Evolutionary conservation across 2,329 filamentous ascomycete genomes (phyloP).

Genomic region (Verticillium longisporum): DNA sequence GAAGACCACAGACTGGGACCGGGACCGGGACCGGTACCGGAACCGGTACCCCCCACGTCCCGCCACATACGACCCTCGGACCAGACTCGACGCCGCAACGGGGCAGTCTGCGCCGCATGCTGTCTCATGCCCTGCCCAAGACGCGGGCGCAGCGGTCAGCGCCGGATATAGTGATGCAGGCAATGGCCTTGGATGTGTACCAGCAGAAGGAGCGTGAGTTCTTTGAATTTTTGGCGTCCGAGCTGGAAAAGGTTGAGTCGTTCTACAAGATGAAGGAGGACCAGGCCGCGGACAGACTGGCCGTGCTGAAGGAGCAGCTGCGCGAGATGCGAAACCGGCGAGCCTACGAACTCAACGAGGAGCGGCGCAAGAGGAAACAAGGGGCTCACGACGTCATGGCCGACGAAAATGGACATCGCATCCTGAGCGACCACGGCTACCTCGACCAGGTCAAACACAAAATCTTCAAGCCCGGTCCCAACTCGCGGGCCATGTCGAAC

Average conservation of each 20-base stretch:
- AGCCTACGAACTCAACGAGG: conserved; percentile 58
- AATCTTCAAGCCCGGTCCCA: conserved; percentile 50
- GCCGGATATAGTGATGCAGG: conserved; percentile 34
- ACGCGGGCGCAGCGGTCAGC: conserved; percentile 9
- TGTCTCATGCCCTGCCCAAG: conserved; percentile 23
- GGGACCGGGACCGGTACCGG: background rate
- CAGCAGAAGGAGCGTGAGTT: conserved; percentile 77
- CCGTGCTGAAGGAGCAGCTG: conserved; percentile 70
- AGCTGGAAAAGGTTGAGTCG: conserved; percentile 83
- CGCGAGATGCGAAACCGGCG: conserved; percentile 88
- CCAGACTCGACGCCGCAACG: conserved; percentile 5
- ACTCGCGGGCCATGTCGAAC: conserved; percentile 50
- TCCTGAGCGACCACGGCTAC: conserved; percentile 27
- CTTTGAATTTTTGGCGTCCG: conserved; percentile 72
- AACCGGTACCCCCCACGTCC: background rate
- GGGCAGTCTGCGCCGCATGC: conserved; percentile 27
- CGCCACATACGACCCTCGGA: conserved; percentile 4
- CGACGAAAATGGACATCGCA: conserved; percentile 18
- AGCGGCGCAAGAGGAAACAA: conserved; percentile 26
- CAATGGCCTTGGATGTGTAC: conserved; percentile 47
- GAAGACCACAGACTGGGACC: conserved; percentile 4
- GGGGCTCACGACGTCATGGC: conserved; percentile 13
- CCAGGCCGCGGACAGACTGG: conserved; percentile 68
- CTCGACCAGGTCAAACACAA: conserved; percentile 47
- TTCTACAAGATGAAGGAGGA: conserved; percentile 89